Base-by-base conservation (phyloP, 2,329 filamentous ascomycete genomes). In the Akanthomyces muscarius region DNA sequence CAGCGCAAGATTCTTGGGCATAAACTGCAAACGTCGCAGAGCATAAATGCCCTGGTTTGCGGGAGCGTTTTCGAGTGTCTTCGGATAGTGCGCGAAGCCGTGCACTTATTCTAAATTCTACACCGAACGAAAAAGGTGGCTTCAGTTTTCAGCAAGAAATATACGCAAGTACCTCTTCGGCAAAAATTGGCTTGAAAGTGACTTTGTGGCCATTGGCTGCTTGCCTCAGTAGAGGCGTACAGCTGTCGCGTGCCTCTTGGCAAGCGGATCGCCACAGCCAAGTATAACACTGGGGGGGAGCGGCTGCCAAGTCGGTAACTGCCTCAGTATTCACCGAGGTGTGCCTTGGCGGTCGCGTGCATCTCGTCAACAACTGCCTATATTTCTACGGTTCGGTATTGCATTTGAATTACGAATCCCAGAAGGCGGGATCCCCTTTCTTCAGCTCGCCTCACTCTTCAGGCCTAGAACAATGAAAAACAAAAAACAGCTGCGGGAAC, bases 211-310 rank as follows among this genome's bases (percentile, higher is more conserved):
- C 5, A 41, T 55, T 55, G 52, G 52, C 52, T 28, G 52, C 21
- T 21, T 18, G 21, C 7, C 30, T 28, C 16, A 4, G 7, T 21
- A 21, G 21, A 28, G n/a, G 38, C 41, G 16, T 4, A 52, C 25
- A 18, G 5, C 38, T 55, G 53, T 55, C 53, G 53, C 53, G 53
- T 55, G 53, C 38, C 53, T 44, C 53, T 55, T 55, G 53, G 53
- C 53, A 13, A 11, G 52, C 38, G 50, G 53, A 55, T 44, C 38
- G 42, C 10, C 21, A 44, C 16, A 13, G 38, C 38, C 38, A 28
- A 25, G 38, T 16, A 16, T 18, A 42, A 28, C 38, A 42, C 33
- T 23, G 23, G 38, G 23, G 36, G 25, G 16, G 8, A 57, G 42
- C 14, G 21, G 42, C 54, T 36, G 54, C 54, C 44, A 42, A 55